Evolutionary conservation across 1,139 yeast species (phyloP).

Genomic region (Kodamaea fungicola): DNA sequence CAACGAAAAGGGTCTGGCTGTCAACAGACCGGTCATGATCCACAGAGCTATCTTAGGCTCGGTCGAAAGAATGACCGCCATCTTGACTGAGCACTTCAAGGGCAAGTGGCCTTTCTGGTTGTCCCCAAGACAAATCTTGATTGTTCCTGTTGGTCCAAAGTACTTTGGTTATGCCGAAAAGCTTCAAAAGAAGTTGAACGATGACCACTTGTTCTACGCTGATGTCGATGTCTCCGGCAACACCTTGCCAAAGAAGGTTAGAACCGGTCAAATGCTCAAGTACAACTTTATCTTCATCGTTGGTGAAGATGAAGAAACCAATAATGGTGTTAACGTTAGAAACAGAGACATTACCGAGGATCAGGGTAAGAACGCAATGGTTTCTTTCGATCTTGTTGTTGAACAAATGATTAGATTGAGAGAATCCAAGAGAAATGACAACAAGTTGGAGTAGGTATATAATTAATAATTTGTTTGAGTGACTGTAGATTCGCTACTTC

Average conservation of each 20-base stretch:
- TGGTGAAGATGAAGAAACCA: conserved; percentile 86
- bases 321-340: conserved; percentile 82
- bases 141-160: conserved; percentile 94
- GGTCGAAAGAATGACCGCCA: conserved; percentile 97
- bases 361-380: conserved; percentile 87
- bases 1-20: conserved; percentile 41
- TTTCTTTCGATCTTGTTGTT: conserved; percentile 66
- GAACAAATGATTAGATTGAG: conserved; percentile 61
- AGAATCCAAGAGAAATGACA: conserved; percentile 68
- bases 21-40: conserved; percentile 87
- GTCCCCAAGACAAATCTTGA: conserved; percentile 93
- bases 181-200: conserved; percentile 65
- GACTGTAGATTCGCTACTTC: not conserved
- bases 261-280: conserved; percentile 89
- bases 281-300: conserved; percentile 94
- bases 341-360: conserved; percentile 82
- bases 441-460: conserved; percentile 32
- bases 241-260: conserved; percentile 93
- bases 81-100: conserved; percentile 92
- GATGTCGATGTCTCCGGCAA: conserved; percentile 92
- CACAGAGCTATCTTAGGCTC: conserved; percentile 98
- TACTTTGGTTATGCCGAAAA: conserved; percentile 84
- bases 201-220: conserved; percentile 70
- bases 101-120: conserved; percentile 99
- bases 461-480: not conserved